phyloP scores from a whole-genome alignment of 345 rosid species.

The Psidium guajava region DNA sequence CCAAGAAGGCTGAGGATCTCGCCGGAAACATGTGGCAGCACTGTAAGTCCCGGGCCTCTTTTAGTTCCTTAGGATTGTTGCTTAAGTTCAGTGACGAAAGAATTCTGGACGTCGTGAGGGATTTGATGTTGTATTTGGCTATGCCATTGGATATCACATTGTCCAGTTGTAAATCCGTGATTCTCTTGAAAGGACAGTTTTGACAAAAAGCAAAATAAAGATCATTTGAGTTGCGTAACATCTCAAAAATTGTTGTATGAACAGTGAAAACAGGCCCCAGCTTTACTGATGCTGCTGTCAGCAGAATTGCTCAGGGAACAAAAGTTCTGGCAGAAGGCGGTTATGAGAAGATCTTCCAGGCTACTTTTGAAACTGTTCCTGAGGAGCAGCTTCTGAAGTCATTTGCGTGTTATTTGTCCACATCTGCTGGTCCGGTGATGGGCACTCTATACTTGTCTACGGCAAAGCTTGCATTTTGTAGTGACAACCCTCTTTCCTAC shows the following conservation, averaged over 20 bases:
- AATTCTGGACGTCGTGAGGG: neutral
- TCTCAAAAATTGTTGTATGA: neutral
- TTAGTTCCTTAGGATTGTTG: neutral
- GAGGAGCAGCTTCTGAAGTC: conserved; percentile 73
- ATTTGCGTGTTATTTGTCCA: conserved; percentile 85
- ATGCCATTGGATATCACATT: neutral
- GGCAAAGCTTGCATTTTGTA: conserved; percentile 70
- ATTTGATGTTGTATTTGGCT: neutral
- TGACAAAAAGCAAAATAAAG: neutral
- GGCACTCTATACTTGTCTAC: conserved; percentile 78
- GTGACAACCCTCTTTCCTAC: conserved; percentile 78
- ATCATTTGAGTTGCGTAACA: neutral
- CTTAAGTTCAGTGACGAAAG: neutral
- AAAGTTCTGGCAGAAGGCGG: conserved; percentile 96
- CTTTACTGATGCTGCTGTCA: conserved; percentile 85
- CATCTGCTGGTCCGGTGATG: conserved; percentile 97
- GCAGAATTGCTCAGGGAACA: conserved; percentile 85
- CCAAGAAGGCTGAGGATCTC: conserved; percentile 89
- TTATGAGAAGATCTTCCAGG: conserved; percentile 72
- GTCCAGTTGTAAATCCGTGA: neutral
- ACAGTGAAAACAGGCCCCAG: conserved; percentile 93
- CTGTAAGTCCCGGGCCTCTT: conserved; percentile 22
- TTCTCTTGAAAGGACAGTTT: neutral
- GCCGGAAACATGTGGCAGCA: conserved; percentile 92
- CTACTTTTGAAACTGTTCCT: conserved; percentile 62